Evolutionary conservation across 164 flowering plant genomes (phyloP).

Genomic region (Tetrastigma voinierianum): DNA sequence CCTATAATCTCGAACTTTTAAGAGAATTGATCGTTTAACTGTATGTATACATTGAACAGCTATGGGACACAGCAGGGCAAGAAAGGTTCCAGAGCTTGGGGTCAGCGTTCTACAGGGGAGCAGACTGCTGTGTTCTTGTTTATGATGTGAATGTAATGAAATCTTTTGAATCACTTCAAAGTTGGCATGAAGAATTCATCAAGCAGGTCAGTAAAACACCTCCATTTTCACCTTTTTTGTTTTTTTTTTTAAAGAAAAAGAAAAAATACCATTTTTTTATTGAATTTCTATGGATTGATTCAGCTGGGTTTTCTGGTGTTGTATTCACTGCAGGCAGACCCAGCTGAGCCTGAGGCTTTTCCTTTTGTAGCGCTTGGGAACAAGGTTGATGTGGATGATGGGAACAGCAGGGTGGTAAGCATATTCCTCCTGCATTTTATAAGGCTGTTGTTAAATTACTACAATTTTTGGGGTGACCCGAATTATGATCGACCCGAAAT

Average conservation of each 20-base stretch:
- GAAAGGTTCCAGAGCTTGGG: constrained; percentile 60
- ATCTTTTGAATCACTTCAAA: constrained; percentile 36
- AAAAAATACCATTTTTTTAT: no score
- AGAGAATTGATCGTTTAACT: no score
- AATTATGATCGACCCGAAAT: no score
- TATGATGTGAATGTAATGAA: constrained; percentile 39
- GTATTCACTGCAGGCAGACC: constrained; percentile 29
- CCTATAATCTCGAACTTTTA: no score
- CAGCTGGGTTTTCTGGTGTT: neutral
- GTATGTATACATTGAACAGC: constrained; percentile 18
- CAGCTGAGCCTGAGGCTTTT: constrained; percentile 24
- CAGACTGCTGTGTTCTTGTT: constrained; percentile 58
- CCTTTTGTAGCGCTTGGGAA: constrained; percentile 43
- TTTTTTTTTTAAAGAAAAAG: no score
- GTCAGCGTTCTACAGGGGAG: constrained; percentile 52
- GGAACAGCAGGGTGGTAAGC: constrained; percentile 32
- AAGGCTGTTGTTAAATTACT: no score
- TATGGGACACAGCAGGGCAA: constrained; percentile 69
- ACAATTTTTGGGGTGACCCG: no score
- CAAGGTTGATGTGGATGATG: constrained; percentile 42
- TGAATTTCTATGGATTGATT: neutral
- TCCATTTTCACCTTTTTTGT: no score
- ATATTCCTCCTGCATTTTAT: no score
- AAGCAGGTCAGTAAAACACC: constrained; percentile 31
- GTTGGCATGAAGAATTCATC: constrained; percentile 48